These are phyloP conservation scores for Xylaria palmicola DNA, from an alignment of 495 filamentous ascomycete species.

Conservation along the genomic window DNA sequence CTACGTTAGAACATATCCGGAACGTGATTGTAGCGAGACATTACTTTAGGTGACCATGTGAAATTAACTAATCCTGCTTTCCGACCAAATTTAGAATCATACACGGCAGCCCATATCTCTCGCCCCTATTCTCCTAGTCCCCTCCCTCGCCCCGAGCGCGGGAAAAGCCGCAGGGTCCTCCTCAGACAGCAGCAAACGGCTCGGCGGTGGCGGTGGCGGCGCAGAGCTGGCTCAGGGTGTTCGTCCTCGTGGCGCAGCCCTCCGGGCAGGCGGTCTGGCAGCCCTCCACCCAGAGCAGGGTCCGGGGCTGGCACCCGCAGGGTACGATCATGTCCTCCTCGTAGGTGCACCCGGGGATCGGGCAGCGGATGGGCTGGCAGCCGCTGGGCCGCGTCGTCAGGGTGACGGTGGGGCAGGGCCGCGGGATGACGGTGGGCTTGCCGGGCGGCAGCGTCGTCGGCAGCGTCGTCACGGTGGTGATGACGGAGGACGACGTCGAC, in stretches of 20 bases:
- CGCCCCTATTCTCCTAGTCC: not conserved
- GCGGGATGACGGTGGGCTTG: conserved; percentile 2
- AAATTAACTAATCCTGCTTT: not conserved
- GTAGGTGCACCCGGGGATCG: conserved; percentile 40
- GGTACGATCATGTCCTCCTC: conserved; percentile 33
- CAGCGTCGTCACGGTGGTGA: conserved; percentile 29
- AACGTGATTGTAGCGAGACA: no score
- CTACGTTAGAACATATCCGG: no score
- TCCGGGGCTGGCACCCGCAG: conserved; percentile 39
- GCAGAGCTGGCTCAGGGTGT: conserved; percentile 29
- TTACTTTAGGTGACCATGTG: not conserved
- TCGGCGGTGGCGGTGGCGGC: conserved; percentile 12
- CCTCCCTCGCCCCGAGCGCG: not conserved
- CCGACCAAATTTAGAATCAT: not conserved
- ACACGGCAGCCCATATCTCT: not conserved
- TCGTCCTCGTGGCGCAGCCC: conserved; percentile 37
- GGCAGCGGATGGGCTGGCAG: conserved; percentile 41
- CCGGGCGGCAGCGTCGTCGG: conserved; percentile 27
- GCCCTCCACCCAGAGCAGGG: conserved; percentile 39
- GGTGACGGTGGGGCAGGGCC: conserved; percentile 41
- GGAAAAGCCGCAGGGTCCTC: not conserved
- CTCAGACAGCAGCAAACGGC: not conserved
- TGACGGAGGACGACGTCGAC: conserved; percentile 20
- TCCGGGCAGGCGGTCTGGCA: conserved; percentile 38
- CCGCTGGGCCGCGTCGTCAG: conserved; percentile 38